These are phyloP conservation scores for Daldinia decipiens DNA, from an alignment of 495 filamentous ascomycete species.

Conservation along the genomic window DNA sequence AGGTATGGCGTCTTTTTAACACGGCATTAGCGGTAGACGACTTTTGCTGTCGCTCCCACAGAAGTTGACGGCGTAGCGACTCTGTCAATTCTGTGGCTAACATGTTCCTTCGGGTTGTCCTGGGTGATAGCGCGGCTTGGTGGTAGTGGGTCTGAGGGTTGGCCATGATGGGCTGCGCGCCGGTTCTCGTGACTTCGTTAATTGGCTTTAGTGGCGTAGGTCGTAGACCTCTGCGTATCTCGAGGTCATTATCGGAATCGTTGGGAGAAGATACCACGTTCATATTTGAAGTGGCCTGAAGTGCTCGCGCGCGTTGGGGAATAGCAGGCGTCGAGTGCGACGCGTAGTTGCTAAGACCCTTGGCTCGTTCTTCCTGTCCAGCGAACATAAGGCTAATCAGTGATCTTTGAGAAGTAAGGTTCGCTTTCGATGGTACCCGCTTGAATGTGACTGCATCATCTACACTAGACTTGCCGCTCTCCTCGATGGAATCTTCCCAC, in stretches of 20 bases:
- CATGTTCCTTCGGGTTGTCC: conserved; percentile 97
- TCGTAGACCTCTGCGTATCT: conserved; percentile 67
- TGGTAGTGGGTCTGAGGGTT: conserved; percentile 73
- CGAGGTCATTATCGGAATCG: conserved; percentile 71
- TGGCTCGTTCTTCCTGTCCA: conserved; percentile 72
- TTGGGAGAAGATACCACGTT: conserved; percentile 77
- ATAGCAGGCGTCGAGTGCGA: conserved; percentile 85
- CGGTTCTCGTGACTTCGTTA: conserved; percentile 75
- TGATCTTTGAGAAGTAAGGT: conserved; percentile 86
- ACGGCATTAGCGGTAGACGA: conserved; percentile 87
- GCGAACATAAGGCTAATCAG: conserved; percentile 91
- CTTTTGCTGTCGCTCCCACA: conserved; percentile 68
- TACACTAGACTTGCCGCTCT: conserved; percentile 81
- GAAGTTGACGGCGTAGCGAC: conserved; percentile 59
- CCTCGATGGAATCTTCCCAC: conserved; percentile 93
- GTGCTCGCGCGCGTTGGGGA: conserved; percentile 74
- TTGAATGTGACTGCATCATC: conserved; percentile 85
- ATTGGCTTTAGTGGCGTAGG: conserved; percentile 62
- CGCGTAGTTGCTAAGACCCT: conserved; percentile 69
- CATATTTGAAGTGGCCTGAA: conserved; percentile 77
- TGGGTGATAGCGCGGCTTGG: conserved; percentile 78
- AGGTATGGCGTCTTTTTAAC: conserved; percentile 89
- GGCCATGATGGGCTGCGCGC: conserved; percentile 82
- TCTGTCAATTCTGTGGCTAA: conserved; percentile 84
- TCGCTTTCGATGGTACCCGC: conserved; percentile 87